A percentile compares a stretch with the other conserved stretches of the same genome.
phyloP scores from a whole-genome alignment of 805 yeast species.

The Metschnikowia cubensis region DNA sequence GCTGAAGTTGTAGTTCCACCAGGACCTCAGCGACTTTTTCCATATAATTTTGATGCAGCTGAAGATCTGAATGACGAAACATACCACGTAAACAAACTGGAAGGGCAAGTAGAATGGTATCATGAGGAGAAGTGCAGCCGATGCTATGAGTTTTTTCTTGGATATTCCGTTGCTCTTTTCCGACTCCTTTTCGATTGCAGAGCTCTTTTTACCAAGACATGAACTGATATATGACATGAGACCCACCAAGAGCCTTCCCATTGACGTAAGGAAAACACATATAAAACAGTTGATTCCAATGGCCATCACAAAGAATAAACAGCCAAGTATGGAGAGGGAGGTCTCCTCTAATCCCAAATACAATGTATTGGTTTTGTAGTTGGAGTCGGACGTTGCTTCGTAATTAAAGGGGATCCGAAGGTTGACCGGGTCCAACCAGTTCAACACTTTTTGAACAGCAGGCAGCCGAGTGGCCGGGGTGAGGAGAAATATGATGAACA shows the following conservation, averaged over 20 bases:
- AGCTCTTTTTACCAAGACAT: neutral
- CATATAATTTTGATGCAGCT: slow-evolving; percentile 39
- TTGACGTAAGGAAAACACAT: slow-evolving; percentile 22
- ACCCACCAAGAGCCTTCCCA: slow-evolving; percentile 11
- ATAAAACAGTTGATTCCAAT: slow-evolving; percentile 39
- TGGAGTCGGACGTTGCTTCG: slow-evolving; percentile 31
- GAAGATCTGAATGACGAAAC: slow-evolving; percentile 54
- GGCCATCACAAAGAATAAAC: slow-evolving; percentile 48
- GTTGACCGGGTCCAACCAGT: slow-evolving; percentile 51
- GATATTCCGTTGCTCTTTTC: neutral
- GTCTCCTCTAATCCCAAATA: slow-evolving; percentile 65
- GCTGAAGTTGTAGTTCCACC: slow-evolving; percentile 59
- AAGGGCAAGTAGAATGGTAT: slow-evolving; percentile 71
- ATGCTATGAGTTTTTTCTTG: slow-evolving; percentile 24
- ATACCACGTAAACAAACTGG: slow-evolving; percentile 68
- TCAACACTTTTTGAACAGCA: slow-evolving; percentile 36
- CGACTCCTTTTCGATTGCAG: neutral
- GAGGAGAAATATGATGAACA: slow-evolving; percentile 28
- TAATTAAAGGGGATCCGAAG: slow-evolving; percentile 44
- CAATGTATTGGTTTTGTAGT: slow-evolving; percentile 48
- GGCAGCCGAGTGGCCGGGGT: slow-evolving; percentile 35
- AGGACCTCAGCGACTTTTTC: slow-evolving; percentile 14
- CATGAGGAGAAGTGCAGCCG: slow-evolving; percentile 34
- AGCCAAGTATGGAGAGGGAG: slow-evolving; percentile 54
- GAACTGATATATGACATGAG: neutral